Evolutionary conservation across 768 basidiomycete genomes (phyloP).

Genomic region (Pholiota conissans): DNA sequence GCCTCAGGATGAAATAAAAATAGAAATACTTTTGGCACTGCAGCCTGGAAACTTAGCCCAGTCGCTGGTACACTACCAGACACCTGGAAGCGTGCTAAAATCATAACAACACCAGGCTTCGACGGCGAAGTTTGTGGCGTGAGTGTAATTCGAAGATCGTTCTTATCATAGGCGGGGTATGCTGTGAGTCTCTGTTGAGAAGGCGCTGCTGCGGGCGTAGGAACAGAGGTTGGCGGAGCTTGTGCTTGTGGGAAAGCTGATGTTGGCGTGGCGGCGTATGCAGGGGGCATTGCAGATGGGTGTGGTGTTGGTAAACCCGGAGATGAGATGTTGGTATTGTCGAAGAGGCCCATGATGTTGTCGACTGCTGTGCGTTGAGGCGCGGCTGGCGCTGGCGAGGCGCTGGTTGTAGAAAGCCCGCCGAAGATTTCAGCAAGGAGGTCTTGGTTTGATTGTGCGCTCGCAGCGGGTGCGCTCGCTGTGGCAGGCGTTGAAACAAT

Average conservation of each 20-base stretch:
- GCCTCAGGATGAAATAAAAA: slow-evolving; percentile 1
- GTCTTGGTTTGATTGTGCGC: slow-evolving; percentile 71
- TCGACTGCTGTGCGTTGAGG: slow-evolving; percentile 66
- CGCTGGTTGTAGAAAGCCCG: slow-evolving; percentile 39
- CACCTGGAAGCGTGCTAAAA: slow-evolving; percentile 85
- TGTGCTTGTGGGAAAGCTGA: slow-evolving; percentile 12
- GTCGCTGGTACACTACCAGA: slow-evolving; percentile 50
- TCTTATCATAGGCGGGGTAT: slow-evolving; percentile 91
- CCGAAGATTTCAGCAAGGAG: slow-evolving; percentile 95
- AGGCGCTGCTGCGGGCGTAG: slow-evolving; percentile 33
- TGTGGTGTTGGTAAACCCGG: slow-evolving; percentile 30
- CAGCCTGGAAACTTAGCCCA: slow-evolving; percentile 92
- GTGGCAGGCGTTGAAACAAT: slow-evolving; percentile 39
- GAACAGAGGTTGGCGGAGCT: slow-evolving; percentile 38
- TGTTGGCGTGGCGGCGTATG: slow-evolving; percentile 23
- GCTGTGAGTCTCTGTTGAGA: slow-evolving; percentile 57
- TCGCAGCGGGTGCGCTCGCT: slow-evolving; percentile 36
- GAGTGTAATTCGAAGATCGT: slow-evolving; percentile 84
- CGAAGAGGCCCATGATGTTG: slow-evolving; percentile 92
- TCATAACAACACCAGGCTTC: slow-evolving; percentile 88
- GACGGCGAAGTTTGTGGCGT: slow-evolving; percentile 81
- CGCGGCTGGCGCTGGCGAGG: slow-evolving; percentile 38
- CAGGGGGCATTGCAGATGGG: slow-evolving; percentile 14
- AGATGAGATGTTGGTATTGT: slow-evolving; percentile 40
- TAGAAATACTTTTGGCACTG: slow-evolving; percentile 82